A percentile compares a stretch with the other conserved stretches of the same genome.
Evolutionary conservation across 768 basidiomycete genomes (phyloP).

Genomic region (Epithele typhae): DNA sequence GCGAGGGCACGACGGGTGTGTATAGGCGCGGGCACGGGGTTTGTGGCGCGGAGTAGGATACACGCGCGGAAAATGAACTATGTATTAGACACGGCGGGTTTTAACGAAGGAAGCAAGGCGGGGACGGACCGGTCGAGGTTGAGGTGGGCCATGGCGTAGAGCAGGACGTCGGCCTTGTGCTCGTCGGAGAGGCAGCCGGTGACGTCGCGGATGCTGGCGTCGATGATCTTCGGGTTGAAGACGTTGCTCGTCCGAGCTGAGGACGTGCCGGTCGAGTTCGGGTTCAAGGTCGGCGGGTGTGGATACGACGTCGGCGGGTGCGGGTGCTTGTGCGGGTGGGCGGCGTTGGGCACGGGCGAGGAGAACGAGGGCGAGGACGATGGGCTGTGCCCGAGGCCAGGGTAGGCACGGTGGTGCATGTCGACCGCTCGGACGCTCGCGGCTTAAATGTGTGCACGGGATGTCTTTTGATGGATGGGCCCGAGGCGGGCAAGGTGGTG

Average conservation of each 20-base stretch:
- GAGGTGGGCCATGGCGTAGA: constrained; percentile 82
- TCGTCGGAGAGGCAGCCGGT: constrained; percentile 51
- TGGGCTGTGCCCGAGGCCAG: constrained; percentile 9
- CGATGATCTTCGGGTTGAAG: constrained; percentile 75
- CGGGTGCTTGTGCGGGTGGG: too few species aligned
- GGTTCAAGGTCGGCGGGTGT: too few species aligned
- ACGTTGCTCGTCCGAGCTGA: constrained; percentile 42
- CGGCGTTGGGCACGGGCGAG: too few species aligned
- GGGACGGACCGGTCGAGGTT: constrained; percentile 58
- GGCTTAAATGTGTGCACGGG: constrained; percentile 3
- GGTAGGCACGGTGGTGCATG: constrained; percentile 15
- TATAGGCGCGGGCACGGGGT: too few species aligned
- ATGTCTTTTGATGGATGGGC: too few species aligned
- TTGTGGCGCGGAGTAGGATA: constrained; percentile 5
- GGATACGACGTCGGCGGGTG: too few species aligned
- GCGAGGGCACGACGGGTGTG: too few species aligned
- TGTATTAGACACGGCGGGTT: constrained; percentile 3
- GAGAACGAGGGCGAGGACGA: constrained; percentile 3
- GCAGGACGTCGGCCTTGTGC: constrained; percentile 65
- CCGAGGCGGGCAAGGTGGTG: too few species aligned
- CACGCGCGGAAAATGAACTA: constrained; percentile 1
- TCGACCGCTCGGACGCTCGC: constrained; percentile 4
- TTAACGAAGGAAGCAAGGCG: constrained; percentile 2
- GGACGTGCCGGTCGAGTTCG: neutral
- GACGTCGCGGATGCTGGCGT: constrained; percentile 72